These are phyloP conservation scores for Panaeolus cyanescens DNA, from an alignment of 768 basidiomycete species.

Conservation along the genomic window DNA sequence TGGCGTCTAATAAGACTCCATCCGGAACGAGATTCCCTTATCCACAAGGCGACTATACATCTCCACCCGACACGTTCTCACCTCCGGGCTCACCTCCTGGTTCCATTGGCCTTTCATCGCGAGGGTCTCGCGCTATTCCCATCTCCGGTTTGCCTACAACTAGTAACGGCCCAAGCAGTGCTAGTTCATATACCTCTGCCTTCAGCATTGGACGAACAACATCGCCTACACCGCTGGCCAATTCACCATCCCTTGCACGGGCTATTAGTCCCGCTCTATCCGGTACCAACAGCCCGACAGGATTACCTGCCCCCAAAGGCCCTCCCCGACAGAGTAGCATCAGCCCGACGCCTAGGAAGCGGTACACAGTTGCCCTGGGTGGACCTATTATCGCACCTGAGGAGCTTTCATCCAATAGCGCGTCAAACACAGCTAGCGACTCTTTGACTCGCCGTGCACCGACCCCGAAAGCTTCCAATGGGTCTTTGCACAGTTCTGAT, in stretches of 20 bases:
- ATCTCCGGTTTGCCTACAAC: slow-evolving; percentile 41
- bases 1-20: slow-evolving; percentile 44
- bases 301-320: slow-evolving; percentile 45
- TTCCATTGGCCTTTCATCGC: slow-evolving; percentile 54
- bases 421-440: slow-evolving; percentile 10
- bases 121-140: slow-evolving; percentile 41
- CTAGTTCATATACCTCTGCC: slow-evolving; percentile 28
- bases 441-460: slow-evolving; percentile 5
- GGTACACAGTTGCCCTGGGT: slow-evolving; percentile 86
- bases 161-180: slow-evolving; percentile 18
- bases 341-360: slow-evolving; percentile 76
- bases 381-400: slow-evolving; percentile 56
- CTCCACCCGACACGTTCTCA: slow-evolving; percentile 54
- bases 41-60: slow-evolving; percentile 81
- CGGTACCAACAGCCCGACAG: slow-evolving; percentile 8
- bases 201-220: slow-evolving; percentile 24
- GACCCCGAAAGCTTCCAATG: slow-evolving; percentile 19
- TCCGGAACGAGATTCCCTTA: slow-evolving; percentile 70
- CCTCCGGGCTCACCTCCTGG: slow-evolving; percentile 49
- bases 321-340: slow-evolving; percentile 53
- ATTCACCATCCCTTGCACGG: slow-evolving; percentile 14
- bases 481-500: slow-evolving; percentile 34
- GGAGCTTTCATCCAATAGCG: slow-evolving; percentile 23
- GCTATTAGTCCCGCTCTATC: slow-evolving; percentile 21
- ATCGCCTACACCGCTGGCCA: slow-evolving; percentile 17